phyloP scores from a whole-genome alignment of 2,329 filamentous ascomycete genomes.

The Aschersonia sp. region DNA sequence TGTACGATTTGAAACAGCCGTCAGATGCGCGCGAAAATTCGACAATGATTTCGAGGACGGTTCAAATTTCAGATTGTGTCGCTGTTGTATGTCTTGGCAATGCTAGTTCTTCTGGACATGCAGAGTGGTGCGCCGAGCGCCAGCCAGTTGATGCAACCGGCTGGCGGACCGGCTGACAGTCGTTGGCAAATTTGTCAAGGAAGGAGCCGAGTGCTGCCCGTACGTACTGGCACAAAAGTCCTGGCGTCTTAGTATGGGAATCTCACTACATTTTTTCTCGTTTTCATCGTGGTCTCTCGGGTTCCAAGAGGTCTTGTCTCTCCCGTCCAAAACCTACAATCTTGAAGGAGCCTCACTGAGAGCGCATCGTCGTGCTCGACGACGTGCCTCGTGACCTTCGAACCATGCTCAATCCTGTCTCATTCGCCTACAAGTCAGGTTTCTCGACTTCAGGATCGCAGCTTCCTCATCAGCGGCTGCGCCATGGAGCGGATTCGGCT shows the following conservation, averaged over 20 bases:
- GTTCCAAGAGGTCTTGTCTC: neutral
- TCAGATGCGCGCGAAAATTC: no score
- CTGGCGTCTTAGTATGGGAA: neutral
- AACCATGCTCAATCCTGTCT: neutral
- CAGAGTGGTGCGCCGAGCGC: no score
- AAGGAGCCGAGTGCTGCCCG: neutral
- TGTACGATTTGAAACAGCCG: no score
- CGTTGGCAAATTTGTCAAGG: neutral
- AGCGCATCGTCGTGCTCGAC: neutral
- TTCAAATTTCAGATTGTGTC: no score
- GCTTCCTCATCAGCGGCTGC: constrained; percentile 1
- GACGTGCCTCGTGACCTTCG: neutral
- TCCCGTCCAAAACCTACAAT: neutral
- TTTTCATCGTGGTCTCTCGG: no score
- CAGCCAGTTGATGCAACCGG: neutral
- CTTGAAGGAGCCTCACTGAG: neutral
- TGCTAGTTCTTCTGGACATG: no score
- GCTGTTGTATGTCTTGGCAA: neutral
- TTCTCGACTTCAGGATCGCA: constrained; percentile 1
- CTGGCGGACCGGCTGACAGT: neutral
- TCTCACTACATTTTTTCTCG: no score
- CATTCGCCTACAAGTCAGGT: neutral
- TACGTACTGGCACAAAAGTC: neutral
- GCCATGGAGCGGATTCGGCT: neutral
- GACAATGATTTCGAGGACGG: no score